phyloP scores from a whole-genome alignment of 2,329 filamentous ascomycete genomes.

The Neoscytalidium dimidiatum region DNA sequence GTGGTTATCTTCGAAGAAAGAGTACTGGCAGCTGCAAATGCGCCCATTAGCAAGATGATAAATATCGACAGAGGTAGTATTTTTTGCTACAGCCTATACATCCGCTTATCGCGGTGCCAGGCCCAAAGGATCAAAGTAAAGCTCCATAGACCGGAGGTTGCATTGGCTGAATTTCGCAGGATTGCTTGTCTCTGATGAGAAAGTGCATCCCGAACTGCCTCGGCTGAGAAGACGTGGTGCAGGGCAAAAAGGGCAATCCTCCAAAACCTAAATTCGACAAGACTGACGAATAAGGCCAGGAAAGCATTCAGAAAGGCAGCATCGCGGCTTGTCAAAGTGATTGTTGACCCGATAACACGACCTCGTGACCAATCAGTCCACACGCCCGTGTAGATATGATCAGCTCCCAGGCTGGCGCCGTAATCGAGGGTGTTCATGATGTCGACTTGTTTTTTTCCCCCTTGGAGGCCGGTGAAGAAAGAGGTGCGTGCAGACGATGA shows the following conservation, averaged over 20 bases:
- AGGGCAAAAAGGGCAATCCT: constrained; percentile 25
- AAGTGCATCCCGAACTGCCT: constrained; percentile 24
- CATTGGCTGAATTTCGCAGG: constrained; percentile 19
- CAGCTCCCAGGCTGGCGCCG: too few relatives aligned
- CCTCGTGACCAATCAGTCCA: constrained; percentile 39
- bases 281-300: constrained; percentile 34
- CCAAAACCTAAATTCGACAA: constrained; percentile 28
- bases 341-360: constrained; percentile 31
- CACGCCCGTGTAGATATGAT: constrained; percentile 30
- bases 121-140: background rate
- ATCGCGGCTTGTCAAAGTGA: constrained; percentile 32
- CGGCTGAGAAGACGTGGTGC: constrained; percentile 24
- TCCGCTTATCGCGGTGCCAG: constrained; percentile 17
- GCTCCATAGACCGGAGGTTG: background rate
- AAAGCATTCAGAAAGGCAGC: constrained; percentile 38
- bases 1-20: constrained; percentile 17
- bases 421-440: too few relatives aligned
- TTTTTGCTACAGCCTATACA: background rate
- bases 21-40: constrained; percentile 12
- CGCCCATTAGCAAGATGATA: background rate
- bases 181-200: constrained; percentile 26
- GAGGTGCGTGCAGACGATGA: too few relatives aligned
- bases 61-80: constrained; percentile 16
- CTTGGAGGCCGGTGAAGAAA: too few relatives aligned
- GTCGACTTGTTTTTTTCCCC: too few relatives aligned